phyloP scores from a whole-genome alignment of 2,329 filamentous ascomycete genomes.

The Mycosphaerella arachidis region DNA sequence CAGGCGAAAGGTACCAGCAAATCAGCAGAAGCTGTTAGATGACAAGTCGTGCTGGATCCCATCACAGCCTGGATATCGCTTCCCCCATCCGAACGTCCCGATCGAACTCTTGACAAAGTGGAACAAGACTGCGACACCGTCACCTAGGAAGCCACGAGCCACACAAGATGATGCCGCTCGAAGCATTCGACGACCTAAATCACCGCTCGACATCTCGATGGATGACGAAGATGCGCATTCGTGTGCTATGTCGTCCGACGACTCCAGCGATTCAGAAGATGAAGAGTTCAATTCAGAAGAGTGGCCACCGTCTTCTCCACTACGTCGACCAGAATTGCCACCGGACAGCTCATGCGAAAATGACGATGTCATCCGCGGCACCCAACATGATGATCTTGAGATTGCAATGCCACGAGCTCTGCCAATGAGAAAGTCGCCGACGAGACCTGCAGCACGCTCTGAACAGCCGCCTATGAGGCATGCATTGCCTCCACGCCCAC shows the following conservation, averaged over 20 bases:
- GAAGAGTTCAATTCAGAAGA: not conserved
- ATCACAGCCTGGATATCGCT: constrained; percentile 31
- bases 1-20: constrained; percentile 35
- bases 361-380: not conserved
- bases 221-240: not conserved
- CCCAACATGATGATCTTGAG: not conserved
- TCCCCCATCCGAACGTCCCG: constrained; percentile 39
- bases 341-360: constrained; percentile 1
- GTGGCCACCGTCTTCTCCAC: not conserved
- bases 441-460: not conserved
- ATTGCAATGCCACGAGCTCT: constrained; percentile 3
- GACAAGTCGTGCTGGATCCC: constrained; percentile 40
- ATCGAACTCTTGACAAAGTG: constrained; percentile 31
- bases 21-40: constrained; percentile 50
- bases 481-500: not conserved
- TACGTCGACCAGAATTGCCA: not conserved
- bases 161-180: not conserved
- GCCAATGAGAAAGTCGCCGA: not conserved
- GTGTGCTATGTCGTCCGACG: not conserved
- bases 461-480: not conserved
- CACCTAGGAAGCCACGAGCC: not conserved
- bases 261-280: not conserved
- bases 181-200: not conserved
- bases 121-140: constrained; percentile 12
- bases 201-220: not conserved